phyloP scores from a whole-genome alignment of 2,329 filamentous ascomycete genomes.

The Talaromyces sp. region DNA sequence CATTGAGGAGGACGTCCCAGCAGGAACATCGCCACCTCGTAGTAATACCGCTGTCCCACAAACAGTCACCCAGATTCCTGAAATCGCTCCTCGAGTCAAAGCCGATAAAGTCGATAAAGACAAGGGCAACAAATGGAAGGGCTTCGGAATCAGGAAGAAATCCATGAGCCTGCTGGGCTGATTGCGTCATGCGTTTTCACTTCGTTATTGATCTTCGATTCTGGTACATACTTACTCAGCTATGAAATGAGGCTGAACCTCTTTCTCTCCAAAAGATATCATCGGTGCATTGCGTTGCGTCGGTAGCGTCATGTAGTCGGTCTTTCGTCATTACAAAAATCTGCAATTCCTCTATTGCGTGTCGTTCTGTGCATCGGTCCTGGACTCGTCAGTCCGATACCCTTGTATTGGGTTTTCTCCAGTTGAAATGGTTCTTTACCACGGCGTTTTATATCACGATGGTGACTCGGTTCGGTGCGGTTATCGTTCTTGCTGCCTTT shows the following conservation, averaged over 20 bases:
- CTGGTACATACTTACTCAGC: slow-evolving; percentile 18
- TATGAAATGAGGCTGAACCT: not conserved
- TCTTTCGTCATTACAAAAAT: not conserved
- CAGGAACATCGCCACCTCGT: not conserved
- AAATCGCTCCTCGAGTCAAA: slow-evolving; percentile 1
- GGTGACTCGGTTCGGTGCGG: not conserved
- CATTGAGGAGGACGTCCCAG: slow-evolving; percentile 18
- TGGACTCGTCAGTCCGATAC: slow-evolving; percentile 6
- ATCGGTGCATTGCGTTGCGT: slow-evolving; percentile 14
- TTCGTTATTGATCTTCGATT: slow-evolving; percentile 9
- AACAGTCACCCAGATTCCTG: not conserved
- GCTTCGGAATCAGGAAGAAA: slow-evolving; percentile 45
- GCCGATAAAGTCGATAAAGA: slow-evolving; percentile 18
- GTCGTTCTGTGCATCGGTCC: slow-evolving; percentile 1
- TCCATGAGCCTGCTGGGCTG: slow-evolving; percentile 36
- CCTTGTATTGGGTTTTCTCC: not conserved
- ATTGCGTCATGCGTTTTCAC: not conserved
- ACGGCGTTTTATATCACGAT: slow-evolving; percentile 9
- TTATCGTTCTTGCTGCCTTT: not conserved
- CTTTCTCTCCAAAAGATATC: slow-evolving; percentile 11
- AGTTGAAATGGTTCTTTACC: not conserved
- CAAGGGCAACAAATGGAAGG: slow-evolving; percentile 33
- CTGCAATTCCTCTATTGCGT: not conserved
- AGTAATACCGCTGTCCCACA: not conserved
- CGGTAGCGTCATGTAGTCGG: slow-evolving; percentile 5